These are phyloP conservation scores for Metrosideros polymorpha DNA, from an alignment of 441 rosid species.

Conservation along the genomic window DNA sequence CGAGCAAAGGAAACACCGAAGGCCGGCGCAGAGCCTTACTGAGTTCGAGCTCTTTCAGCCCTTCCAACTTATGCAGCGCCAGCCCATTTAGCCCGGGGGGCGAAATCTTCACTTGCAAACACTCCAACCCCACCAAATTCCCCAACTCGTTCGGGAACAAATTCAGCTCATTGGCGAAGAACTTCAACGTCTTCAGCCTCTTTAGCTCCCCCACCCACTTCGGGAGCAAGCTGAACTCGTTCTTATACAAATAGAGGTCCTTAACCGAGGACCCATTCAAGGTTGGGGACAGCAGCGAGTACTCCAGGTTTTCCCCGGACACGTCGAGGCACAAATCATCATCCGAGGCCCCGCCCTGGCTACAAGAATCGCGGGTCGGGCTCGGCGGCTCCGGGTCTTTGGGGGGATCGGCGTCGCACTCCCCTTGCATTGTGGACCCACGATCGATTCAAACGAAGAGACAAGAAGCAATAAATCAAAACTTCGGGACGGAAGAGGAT, in stretches of 20 bases:
- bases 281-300: constrained; percentile 35
- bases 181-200: constrained; percentile 58
- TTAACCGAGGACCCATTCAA: constrained; percentile 24
- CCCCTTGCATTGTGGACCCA: constrained; percentile 25
- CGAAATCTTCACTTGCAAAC: constrained; percentile 76
- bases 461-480: background rate
- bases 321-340: constrained; percentile 67
- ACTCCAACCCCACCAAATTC: constrained; percentile 59
- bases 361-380: background rate
- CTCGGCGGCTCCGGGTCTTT: constrained; percentile 14
- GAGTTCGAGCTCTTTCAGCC: constrained; percentile 80
- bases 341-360: constrained; percentile 11
- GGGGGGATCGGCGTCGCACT: constrained; percentile 11
- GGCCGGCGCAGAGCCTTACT: constrained; percentile 63
- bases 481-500: background rate
- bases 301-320: constrained; percentile 57
- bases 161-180: constrained; percentile 72
- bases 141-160: constrained; percentile 65
- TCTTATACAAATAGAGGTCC: constrained; percentile 61
- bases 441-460: background rate
- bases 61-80: constrained; percentile 51
- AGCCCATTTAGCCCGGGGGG: constrained; percentile 53
- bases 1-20: constrained; percentile 64
- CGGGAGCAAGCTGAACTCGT: constrained; percentile 72
- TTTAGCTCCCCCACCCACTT: constrained; percentile 46